Evolutionary conservation across 768 basidiomycete genomes (phyloP), one percentile per base, ranked within the genome.

Genomic region (Suillus paluster): DNA sequence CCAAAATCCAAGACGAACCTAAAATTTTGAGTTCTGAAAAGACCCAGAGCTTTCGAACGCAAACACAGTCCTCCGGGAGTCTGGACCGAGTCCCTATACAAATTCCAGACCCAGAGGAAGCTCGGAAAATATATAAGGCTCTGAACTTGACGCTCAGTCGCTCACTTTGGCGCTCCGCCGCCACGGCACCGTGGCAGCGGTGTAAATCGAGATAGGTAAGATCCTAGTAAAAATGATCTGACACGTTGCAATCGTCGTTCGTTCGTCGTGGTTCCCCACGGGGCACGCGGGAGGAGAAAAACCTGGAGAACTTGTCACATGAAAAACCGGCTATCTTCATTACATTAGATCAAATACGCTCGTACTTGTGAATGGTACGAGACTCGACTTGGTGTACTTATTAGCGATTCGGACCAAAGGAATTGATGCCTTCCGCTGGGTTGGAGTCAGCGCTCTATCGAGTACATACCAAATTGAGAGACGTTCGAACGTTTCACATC

Each of bases 181-280:
- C 4, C n/a, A 48, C 46, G 38, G 38, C 12, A 38, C 46, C 17
- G 46, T 17, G 46, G 46, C 25, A 15, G 25, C 5, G 10, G 19
- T 50, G 49, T 27, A 50, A 33, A 33, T 33, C 11, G 19, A 33
- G 19, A 50, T 50, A n/a, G n/a, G 19, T n/a, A n/a, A n/a, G 49
- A 33, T 33, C 6, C 27, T 9, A 30, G 27, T 4, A 33, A n/a
- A n/a, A n/a, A 27, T 34, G 49, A n/a, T 6, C 17, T 49, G 49
- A 27, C 49, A 50, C 49, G 49, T 50, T n/a, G n/a, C n/a, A n/a
- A n/a, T n/a, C n/a, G n/a, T n/a, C n/a, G n/a, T n/a, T n/a, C 30
- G 48, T 30, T 50, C 27, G 10, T 50, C 49, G 30, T 50, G 30
- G n/a, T 50, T 33, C 49, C 49, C 49, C 49, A 33, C 30, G 49